phyloP scores from a whole-genome alignment of 1,284 basidiomycete genomes.

The Anthracocystis setariae region DNA sequence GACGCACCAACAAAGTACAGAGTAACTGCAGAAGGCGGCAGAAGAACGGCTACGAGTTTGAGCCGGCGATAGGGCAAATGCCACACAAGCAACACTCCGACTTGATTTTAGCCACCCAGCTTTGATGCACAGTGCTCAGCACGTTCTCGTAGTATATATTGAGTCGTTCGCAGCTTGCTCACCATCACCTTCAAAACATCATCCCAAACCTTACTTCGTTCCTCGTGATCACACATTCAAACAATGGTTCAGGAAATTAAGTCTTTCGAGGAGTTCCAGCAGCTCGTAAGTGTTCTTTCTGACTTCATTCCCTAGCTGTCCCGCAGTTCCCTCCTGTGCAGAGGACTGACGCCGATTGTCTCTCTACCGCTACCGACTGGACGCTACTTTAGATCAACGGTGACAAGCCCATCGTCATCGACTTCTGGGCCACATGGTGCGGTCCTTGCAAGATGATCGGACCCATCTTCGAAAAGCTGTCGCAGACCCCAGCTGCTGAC shows the following conservation, averaged over 20 bases:
- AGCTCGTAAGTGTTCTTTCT: slow-evolving; percentile 68
- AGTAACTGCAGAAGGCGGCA: too few relatives aligned
- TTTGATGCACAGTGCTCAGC: background rate
- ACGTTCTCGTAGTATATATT: background rate
- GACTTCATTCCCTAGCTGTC: too few relatives aligned
- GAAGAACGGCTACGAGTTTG: background rate
- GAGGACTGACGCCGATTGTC: background rate
- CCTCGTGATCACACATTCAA: slow-evolving; percentile 4
- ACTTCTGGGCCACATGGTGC: slow-evolving; percentile 68
- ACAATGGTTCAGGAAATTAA: slow-evolving; percentile 71
- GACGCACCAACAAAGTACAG: slow-evolving; percentile 1
- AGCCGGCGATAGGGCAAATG: background rate
- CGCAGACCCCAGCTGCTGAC: slow-evolving; percentile 62
- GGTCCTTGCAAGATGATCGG: slow-evolving; percentile 78
- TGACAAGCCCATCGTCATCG: slow-evolving; percentile 69
- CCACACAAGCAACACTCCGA: background rate
- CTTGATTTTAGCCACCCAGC: background rate
- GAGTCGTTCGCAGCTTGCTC: background rate
- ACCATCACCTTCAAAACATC: background rate
- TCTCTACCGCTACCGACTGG: background rate
- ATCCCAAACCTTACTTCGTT: background rate
- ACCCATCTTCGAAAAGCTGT: slow-evolving; percentile 80
- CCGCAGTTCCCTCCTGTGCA: too few relatives aligned
- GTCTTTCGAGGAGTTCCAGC: slow-evolving; percentile 73
- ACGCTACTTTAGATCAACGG: slow-evolving; percentile 70